These are phyloP conservation scores for Vaccinium darrowii DNA, from an alignment of 148 eudicot species.

Conservation along the genomic window DNA sequence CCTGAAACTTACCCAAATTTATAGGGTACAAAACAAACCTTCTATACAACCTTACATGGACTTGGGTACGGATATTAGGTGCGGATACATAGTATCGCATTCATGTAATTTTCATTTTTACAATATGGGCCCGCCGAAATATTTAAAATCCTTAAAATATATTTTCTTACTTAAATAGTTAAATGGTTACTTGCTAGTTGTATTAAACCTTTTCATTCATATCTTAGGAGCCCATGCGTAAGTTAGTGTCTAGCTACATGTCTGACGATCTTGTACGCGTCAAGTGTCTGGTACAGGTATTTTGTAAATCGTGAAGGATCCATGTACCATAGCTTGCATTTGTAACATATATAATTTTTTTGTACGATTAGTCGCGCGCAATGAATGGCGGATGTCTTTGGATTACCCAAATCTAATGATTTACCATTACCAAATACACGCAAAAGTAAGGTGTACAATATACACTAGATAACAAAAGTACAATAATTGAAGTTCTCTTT, in stretches of 20 bases:
- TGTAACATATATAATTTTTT: not conserved
- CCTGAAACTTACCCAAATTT: constrained; percentile 8
- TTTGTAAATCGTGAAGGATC: not conserved
- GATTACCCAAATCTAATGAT: constrained; percentile 13
- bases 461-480: constrained; percentile 8
- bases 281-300: not conserved
- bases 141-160: not conserved
- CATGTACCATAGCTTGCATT: not conserved
- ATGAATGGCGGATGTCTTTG: not conserved
- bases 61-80: not conserved
- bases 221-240: not conserved
- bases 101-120: not conserved
- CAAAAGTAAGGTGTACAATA: not conserved
- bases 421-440: not conserved
- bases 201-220: not conserved
- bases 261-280: not conserved
- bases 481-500: not conserved
- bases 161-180: not conserved
- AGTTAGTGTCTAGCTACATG: not conserved
- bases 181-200: not conserved
- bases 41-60: not conserved
- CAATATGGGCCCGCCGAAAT: not conserved
- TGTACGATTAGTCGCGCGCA: no score
- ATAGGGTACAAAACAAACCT: not conserved
- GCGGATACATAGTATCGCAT: not conserved